phyloP scores from a whole-genome alignment of 495 filamentous ascomycete species.

The Penicillium paxilli region DNA sequence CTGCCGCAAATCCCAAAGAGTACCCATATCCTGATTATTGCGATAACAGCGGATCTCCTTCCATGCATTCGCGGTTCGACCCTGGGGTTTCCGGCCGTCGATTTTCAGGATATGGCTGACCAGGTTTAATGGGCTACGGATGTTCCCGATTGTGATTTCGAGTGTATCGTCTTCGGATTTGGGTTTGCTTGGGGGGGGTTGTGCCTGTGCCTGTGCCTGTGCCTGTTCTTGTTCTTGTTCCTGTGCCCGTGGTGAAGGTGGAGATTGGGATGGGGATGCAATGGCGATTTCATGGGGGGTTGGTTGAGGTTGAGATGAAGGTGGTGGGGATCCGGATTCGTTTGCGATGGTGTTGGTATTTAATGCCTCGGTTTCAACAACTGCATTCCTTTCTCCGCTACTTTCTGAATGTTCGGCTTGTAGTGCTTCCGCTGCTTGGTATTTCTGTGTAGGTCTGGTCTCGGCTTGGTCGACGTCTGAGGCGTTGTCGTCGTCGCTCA shows the following conservation, averaged over 20 bases:
- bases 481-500: not conserved
- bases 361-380: not conserved
- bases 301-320: not conserved
- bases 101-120: slow-evolving; percentile 40
- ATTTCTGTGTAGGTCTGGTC: not conserved
- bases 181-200: not conserved
- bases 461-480: not conserved
- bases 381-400: not conserved
- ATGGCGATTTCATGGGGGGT: no score
- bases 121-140: slow-evolving; percentile 25
- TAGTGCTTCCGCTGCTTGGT: not conserved
- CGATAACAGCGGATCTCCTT: slow-evolving; percentile 51
- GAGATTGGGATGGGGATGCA: no score
- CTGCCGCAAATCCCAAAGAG: slow-evolving; percentile 53
- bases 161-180: not conserved
- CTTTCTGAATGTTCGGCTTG: not conserved
- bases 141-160: not conserved
- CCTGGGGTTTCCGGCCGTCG: slow-evolving; percentile 32
- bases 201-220: not conserved
- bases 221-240: not conserved
- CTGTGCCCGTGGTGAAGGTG: no score
- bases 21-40: slow-evolving; percentile 57
- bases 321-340: not conserved
- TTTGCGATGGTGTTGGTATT: not conserved
- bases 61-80: slow-evolving; percentile 51